phyloP scores from a whole-genome alignment of 2,329 filamentous ascomycete genomes.

The Fusarium aywerte region DNA sequence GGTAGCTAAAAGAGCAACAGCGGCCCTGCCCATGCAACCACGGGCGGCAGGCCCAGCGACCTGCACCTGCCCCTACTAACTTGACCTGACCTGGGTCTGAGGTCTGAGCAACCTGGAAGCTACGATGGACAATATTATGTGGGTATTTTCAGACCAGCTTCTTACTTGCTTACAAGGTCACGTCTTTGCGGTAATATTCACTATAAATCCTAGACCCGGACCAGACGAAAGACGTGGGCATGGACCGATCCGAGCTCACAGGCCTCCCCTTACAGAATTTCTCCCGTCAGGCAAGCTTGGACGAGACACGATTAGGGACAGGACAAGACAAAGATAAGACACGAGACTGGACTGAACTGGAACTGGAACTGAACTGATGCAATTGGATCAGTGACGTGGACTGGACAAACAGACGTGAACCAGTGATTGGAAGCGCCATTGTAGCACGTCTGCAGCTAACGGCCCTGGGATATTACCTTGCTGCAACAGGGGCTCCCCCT shows the following conservation, averaged over 20 bases:
- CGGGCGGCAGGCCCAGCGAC: constrained; percentile 37
- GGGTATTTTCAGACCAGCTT: constrained; percentile 24
- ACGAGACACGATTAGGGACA: constrained; percentile 1
- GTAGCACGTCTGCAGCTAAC: constrained; percentile 46
- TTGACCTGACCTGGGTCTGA: background rate
- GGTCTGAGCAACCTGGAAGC: constrained; percentile 10
- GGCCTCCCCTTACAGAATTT: constrained; percentile 38
- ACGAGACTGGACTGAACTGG: background rate
- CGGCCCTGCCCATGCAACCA: constrained; percentile 42
- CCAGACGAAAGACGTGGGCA: constrained; percentile 28
- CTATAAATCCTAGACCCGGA: constrained; percentile 10
- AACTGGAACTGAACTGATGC: constrained; percentile 8
- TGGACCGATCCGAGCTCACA: constrained; percentile 35
- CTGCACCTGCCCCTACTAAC: constrained; percentile 5
- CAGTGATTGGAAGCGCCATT: constrained; percentile 46
- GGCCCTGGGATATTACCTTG: constrained; percentile 48
- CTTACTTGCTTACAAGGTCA: constrained; percentile 8
- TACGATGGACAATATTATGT: constrained; percentile 10
- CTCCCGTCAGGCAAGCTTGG: background rate
- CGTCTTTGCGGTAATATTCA: constrained; percentile 15
- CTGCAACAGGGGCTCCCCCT: constrained; percentile 47
- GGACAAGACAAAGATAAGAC: background rate
- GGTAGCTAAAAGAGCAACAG: constrained; percentile 38
- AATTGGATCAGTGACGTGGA: constrained; percentile 37
- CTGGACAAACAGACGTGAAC: constrained; percentile 36